A percentile compares a stretch with the other conserved stretches of the same genome.
phyloP scores from a whole-genome alignment of 768 basidiomycete genomes.

The Dacryopinax primogenitus region DNA sequence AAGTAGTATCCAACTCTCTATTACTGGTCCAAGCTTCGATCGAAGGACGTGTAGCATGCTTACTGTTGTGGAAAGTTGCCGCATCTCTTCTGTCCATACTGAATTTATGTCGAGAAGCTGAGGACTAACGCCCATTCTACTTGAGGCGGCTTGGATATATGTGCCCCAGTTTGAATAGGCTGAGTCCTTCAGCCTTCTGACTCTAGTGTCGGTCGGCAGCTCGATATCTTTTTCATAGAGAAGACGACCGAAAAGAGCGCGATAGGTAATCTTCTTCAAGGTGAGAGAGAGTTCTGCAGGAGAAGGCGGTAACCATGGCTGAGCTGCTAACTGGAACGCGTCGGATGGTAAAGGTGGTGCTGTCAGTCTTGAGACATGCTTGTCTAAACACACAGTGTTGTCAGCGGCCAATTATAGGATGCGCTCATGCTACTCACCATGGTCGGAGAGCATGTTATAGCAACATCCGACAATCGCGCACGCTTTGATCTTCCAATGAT shows the following conservation, averaged over 20 bases:
- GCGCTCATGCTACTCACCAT: background rate
- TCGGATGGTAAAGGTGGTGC: background rate
- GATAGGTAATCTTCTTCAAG: background rate
- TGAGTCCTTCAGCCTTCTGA: background rate
- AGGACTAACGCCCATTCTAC: background rate
- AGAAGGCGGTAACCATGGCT: background rate
- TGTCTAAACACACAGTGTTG: background rate
- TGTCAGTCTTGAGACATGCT: background rate
- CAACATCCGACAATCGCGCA: slow-evolving; percentile 6
- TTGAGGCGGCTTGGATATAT: background rate
- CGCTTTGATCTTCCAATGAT: background rate
- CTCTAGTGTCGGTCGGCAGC: background rate
- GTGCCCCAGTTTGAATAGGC: background rate
- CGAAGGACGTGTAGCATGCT: background rate
- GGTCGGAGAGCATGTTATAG: background rate
- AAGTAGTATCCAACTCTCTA: slow-evolving; percentile 2
- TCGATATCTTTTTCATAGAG: background rate
- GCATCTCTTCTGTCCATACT: background rate
- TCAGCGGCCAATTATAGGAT: background rate
- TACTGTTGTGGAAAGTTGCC: background rate
- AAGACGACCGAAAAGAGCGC: background rate
- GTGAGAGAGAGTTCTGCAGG: background rate
- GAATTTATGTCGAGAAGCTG: background rate
- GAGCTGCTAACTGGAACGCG: background rate
- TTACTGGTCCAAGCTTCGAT: background rate